phyloP scores from a whole-genome alignment of 1,284 basidiomycete genomes.

The Ustilago loliicola region DNA sequence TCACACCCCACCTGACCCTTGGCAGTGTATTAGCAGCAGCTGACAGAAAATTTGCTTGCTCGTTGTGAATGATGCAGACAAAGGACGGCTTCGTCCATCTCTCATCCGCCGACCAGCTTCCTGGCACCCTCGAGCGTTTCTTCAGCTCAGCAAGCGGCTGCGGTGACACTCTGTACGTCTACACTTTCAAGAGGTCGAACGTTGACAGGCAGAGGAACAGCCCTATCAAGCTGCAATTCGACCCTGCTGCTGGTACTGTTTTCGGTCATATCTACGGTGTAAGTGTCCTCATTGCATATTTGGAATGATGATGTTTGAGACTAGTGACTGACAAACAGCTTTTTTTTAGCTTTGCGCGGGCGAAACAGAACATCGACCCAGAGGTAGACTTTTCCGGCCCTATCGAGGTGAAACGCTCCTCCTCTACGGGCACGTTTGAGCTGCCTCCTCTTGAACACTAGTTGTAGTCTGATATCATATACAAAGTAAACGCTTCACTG shows the following conservation, averaged over 20 bases:
- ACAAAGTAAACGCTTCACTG: no score
- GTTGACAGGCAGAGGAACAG: slow-evolving; percentile 36
- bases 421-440: slow-evolving; percentile 32
- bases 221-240: slow-evolving; percentile 54
- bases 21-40: neutral
- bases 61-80: slow-evolving; percentile 18
- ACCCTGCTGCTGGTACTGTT: slow-evolving; percentile 50
- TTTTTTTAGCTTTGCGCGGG: neutral
- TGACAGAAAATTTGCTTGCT: neutral
- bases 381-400: slow-evolving; percentile 43
- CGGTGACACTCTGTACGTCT: slow-evolving; percentile 49
- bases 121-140: slow-evolving; percentile 58
- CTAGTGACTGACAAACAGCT: neutral
- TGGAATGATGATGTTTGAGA: neutral
- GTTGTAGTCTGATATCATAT: neutral
- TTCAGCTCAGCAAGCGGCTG: slow-evolving; percentile 49
- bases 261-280: slow-evolving; percentile 61
- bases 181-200: slow-evolving; percentile 38
- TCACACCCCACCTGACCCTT: neutral
- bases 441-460: slow-evolving; percentile 36
- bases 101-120: slow-evolving; percentile 57
- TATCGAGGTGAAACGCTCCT: slow-evolving; percentile 44
- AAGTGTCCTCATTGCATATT: slow-evolving; percentile 11
- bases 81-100: slow-evolving; percentile 65
- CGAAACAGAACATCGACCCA: slow-evolving; percentile 42